Conservation (phyloP, 352 stramenopile species). For the Phytophthora idaei region DNA sequence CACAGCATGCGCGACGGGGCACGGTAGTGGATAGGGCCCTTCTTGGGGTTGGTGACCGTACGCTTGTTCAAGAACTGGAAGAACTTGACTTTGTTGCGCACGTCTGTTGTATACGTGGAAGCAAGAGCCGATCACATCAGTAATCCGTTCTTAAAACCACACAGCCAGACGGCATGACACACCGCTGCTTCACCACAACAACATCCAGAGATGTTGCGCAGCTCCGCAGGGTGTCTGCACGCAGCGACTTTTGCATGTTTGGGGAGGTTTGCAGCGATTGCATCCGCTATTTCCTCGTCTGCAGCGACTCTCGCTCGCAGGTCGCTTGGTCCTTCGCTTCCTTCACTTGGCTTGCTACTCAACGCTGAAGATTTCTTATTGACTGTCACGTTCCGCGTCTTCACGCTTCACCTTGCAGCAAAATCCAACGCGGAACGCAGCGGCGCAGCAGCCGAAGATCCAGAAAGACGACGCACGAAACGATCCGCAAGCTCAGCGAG, state of each 20-base stretch:
- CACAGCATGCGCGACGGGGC: constrained; percentile 94
- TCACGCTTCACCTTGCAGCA: constrained; percentile 20
- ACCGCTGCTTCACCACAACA: constrained; percentile 42
- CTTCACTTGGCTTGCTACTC: constrained; percentile 12
- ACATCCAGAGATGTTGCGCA: constrained; percentile 32
- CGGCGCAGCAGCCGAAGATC: constrained; percentile 17
- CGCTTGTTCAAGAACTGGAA: constrained; percentile 98
- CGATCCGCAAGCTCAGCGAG: constrained; percentile 10
- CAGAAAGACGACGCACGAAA: constrained; percentile 1
- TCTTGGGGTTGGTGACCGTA: constrained; percentile 98
- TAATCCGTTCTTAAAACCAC: constrained; percentile 35
- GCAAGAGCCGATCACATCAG: constrained; percentile 40
- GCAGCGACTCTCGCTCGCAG: constrained; percentile 10
- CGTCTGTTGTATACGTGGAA: constrained; percentile 67
- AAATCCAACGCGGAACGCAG: constrained; percentile 27
- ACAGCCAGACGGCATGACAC: constrained; percentile 82
- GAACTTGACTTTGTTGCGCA: constrained; percentile 98
- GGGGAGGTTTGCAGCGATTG: constrained; percentile 32
- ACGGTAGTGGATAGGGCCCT: constrained; percentile 98
- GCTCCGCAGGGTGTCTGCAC: constrained; percentile 80
- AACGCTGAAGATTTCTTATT: not conserved
- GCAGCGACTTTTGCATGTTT: constrained; percentile 93
- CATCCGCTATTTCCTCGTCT: constrained; percentile 14
- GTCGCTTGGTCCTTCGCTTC: not conserved
- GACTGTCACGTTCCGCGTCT: constrained; percentile 14